These are phyloP conservation scores for Solioccasus polychromus DNA, from an alignment of 768 basidiomycete species.

Conservation along the genomic window DNA sequence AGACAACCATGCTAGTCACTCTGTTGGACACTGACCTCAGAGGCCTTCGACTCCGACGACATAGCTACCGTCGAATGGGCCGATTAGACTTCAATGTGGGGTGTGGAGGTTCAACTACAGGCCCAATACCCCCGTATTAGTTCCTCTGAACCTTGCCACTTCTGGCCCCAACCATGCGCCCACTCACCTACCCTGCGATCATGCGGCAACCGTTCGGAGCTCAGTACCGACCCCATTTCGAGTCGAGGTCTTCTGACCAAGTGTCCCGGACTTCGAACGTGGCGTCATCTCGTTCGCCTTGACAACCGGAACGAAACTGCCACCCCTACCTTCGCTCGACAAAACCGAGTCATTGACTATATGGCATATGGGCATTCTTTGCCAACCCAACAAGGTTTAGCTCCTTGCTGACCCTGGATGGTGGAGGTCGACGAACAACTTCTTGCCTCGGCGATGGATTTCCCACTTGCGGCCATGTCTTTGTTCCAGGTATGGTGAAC, in stretches of 20 bases:
- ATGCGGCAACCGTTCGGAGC: no score
- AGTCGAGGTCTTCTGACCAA: conserved; percentile 7
- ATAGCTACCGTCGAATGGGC: no score
- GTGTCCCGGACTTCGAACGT: background rate
- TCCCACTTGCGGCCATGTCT: conserved; percentile 5
- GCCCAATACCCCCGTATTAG: background rate
- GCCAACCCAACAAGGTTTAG: conserved; percentile 1
- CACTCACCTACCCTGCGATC: no score
- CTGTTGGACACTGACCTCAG: no score
- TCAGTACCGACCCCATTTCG: background rate
- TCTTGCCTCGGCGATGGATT: conserved; percentile 9
- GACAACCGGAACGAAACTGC: no score
- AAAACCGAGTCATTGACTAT: no score
- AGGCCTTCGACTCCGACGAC: no score
- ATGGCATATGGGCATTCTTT: background rate
- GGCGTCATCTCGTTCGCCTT: conserved; percentile 11
- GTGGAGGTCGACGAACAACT: background rate
- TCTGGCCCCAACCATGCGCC: background rate
- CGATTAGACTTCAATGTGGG: background rate
- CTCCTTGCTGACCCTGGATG: background rate
- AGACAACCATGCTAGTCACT: background rate
- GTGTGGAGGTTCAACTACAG: background rate
- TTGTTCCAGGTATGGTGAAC: conserved; percentile 16
- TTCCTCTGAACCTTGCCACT: no score
- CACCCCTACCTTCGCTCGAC: no score